Base-by-base conservation (phyloP, 192 early-diverging fungal species). In the Rhizoclosmatium globosum region DNA sequence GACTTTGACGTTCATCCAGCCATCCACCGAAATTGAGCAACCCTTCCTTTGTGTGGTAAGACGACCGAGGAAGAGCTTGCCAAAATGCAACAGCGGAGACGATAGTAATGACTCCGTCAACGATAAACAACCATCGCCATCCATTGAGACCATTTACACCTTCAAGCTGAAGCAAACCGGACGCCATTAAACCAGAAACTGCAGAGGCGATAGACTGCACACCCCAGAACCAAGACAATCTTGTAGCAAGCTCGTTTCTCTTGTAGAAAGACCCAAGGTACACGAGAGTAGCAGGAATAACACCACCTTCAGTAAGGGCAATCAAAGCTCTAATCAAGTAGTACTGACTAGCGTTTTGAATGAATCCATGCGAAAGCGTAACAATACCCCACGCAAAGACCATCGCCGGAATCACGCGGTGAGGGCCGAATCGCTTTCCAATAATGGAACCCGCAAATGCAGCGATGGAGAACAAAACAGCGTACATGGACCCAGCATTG, bases 81-180 rank as follows among this genome's bases (percentile, higher is more conserved):
- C 85, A 89, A 7, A 87, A 84, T 39, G 87, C 19, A 46, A 87
- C 41, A n/a, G 87, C 89, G 23, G 89, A 56, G 41, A 89, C 50
- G 9, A 86, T 75, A 4, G 92, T 91, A 19, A 82, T 77, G 7
- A 88, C 44, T 9, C 91, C 92, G 48, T 92, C 92, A 61, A 93
- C 81, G 48, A 89, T 41, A 78, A 92, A 92, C 3, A 92, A 64
- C 92, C 92, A 93, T 46, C 87, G 84, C 92, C 92, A 93, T 4
- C 89, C 92, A 21, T 85, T 79, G 3, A 90, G 78, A 62, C 87
- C 87, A 48, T 76, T 83, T 42, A 85, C 74, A 42, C 90, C 89
- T 39, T 82, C 76, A 67, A 93, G 75, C 13, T 83, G n/a, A n/a
- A n/a, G n/a, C n/a, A n/a, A n/a, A n/a, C n/a, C n/a, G n/a, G n/a